These are phyloP conservation scores for Plantago ovata DNA, from an alignment of 257 asterid genomes.

Conservation along the genomic window DNA sequence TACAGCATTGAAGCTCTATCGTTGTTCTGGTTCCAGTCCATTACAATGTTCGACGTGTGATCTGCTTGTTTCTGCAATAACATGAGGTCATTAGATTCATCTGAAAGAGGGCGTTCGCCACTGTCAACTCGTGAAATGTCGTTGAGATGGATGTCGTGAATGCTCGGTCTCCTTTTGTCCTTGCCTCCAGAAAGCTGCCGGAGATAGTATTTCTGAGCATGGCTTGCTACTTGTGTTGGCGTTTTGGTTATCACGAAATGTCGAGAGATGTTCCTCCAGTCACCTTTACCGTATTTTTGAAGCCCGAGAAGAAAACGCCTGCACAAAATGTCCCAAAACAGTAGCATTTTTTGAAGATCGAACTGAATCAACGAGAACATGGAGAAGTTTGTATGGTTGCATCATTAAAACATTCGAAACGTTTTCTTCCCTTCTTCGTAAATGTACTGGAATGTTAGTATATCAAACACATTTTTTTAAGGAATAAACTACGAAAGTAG, in stretches of 20 bases:
- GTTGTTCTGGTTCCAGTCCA: constrained; percentile 29
- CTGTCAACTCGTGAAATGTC: constrained; percentile 20
- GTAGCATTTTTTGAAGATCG: not conserved
- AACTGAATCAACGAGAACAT: too few species aligned
- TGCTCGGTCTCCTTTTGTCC: constrained; percentile 78
- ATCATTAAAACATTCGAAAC: too few species aligned
- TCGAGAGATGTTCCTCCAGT: constrained; percentile 78
- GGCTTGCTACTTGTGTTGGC: constrained; percentile 91
- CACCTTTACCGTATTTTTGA: constrained; percentile 69
- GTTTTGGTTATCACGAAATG: constrained; percentile 67
- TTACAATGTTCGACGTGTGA: constrained; percentile 21
- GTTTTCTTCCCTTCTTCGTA: too few species aligned
- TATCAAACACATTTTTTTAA: too few species aligned
- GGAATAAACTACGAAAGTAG: not conserved
- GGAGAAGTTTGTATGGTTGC: too few species aligned
- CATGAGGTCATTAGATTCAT: constrained; percentile 12
- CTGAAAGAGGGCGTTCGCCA: constrained; percentile 12
- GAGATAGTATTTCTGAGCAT: constrained; percentile 79
- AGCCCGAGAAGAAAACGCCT: constrained; percentile 75
- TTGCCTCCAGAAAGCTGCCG: constrained; percentile 63
- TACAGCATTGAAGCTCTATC: constrained; percentile 27
- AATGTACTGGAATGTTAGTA: too few species aligned
- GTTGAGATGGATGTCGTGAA: constrained; percentile 57
- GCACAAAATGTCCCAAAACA: not conserved
- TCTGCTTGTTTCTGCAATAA: constrained; percentile 24